Percentiles rank a stretch among this genome's conserved stretches.
Conservation (phyloP, 2,329 filamentous ascomycete species). For the Neonectria punicea region DNA sequence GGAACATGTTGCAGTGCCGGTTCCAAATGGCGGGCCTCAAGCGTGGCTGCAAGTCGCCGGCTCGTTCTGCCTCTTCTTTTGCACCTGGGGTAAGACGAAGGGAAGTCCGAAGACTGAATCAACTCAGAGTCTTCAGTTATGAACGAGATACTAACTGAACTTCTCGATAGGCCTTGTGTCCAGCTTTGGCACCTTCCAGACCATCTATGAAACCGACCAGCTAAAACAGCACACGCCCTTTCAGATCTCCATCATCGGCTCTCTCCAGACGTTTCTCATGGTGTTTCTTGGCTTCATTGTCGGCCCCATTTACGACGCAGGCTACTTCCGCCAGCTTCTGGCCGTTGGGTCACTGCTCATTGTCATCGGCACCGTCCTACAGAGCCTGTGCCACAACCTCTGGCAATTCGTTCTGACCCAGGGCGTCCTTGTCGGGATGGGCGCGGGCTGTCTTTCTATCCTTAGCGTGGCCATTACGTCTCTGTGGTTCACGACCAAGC, state of each 20-base stretch:
- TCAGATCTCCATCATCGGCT: slow-evolving; percentile 38
- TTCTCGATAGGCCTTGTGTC: slow-evolving; percentile 33
- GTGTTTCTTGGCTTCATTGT: slow-evolving; percentile 38
- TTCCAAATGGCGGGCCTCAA: slow-evolving; percentile 29
- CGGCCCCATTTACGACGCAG: slow-evolving; percentile 35
- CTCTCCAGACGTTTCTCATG: slow-evolving; percentile 37
- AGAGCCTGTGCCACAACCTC: slow-evolving; percentile 56
- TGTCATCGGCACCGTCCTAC: slow-evolving; percentile 31
- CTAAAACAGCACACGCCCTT: slow-evolving; percentile 24
- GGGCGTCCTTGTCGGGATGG: slow-evolving; percentile 75
- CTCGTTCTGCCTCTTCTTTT: slow-evolving; percentile 39
- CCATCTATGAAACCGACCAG: slow-evolving; percentile 35
- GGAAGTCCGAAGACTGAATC: not conserved
- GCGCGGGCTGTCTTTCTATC: slow-evolving; percentile 80
- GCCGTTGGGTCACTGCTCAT: slow-evolving; percentile 28
- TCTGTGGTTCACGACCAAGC: slow-evolving; percentile 77
- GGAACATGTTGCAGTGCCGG: not conserved
- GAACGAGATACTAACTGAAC: not conserved
- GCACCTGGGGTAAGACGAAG: slow-evolving; percentile 36
- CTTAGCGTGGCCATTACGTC: slow-evolving; percentile 79
- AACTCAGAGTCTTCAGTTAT: not conserved
- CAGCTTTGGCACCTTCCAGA: slow-evolving; percentile 39
- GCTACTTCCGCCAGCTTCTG: slow-evolving; percentile 34
- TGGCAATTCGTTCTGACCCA: slow-evolving; percentile 86
- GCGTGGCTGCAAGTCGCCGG: slow-evolving; percentile 40